These are phyloP conservation scores for Russula lepida DNA, from an alignment of 768 basidiomycete species.

Conservation along the genomic window DNA sequence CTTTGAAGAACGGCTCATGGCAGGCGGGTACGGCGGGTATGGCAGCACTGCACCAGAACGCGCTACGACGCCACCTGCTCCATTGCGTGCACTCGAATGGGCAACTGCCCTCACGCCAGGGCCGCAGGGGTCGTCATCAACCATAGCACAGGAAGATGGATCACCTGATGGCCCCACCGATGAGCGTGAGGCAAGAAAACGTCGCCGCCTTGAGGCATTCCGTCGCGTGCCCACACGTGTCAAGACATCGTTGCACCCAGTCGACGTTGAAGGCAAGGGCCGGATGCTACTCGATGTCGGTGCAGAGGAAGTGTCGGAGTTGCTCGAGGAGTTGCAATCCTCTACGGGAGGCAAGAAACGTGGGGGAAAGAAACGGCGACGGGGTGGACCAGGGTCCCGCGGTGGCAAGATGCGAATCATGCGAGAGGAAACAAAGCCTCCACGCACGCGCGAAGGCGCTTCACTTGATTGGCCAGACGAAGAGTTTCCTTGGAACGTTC, in stretches of 20 bases:
- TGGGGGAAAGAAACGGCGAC: slow-evolving; percentile 42
- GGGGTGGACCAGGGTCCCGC: slow-evolving; percentile 25
- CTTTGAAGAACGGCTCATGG: slow-evolving; percentile 78
- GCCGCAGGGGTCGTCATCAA: slow-evolving; percentile 29
- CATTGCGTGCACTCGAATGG: slow-evolving; percentile 51
- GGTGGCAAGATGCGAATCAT: slow-evolving; percentile 2
- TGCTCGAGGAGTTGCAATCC: slow-evolving; percentile 18
- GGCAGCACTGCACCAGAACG: slow-evolving; percentile 29
- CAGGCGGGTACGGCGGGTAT: slow-evolving; percentile 71
- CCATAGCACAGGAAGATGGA: slow-evolving; percentile 25
- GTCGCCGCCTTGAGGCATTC: slow-evolving; percentile 63
- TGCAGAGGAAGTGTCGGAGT: slow-evolving; percentile 33
- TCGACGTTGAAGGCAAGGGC: slow-evolving; percentile 60
- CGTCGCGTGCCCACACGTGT: slow-evolving; percentile 25
- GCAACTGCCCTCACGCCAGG: slow-evolving; percentile 36
- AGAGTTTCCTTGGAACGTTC: slow-evolving; percentile 70
- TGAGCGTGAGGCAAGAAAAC: slow-evolving; percentile 60
- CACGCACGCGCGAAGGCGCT: slow-evolving; percentile 5
- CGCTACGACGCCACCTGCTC: slow-evolving; percentile 22
- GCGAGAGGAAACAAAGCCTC: neutral
- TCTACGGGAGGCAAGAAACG: slow-evolving; percentile 32
- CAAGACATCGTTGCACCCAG: slow-evolving; percentile 44
- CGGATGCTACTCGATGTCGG: slow-evolving; percentile 58
- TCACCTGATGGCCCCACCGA: slow-evolving; percentile 18
- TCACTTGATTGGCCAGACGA: slow-evolving; percentile 70